Evolutionary conservation across 768 basidiomycete genomes (phyloP), one percentile per base, ranked within the genome.

Genomic region (Boletus pseudopeckii): DNA sequence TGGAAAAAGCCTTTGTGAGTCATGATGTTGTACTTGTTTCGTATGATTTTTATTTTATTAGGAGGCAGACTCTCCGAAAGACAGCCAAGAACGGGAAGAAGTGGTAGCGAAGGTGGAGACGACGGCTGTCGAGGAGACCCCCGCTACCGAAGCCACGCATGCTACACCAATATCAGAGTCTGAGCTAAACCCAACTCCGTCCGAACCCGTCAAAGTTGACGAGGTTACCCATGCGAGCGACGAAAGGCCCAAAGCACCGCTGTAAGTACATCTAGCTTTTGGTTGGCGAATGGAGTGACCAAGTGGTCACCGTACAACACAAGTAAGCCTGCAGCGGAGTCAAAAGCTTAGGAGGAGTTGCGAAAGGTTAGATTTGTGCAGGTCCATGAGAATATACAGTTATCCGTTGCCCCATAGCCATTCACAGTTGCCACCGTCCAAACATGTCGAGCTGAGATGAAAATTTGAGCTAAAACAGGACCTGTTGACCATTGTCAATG

Each of bases 41-140:
- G 36, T 22, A 32, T 37, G 7, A 7, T 34, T 41, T 34, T 57
- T 33, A 61, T 55, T 54, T 49, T 34, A 22, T 24, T 42, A 74
- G 71, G 58, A 59, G 24, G 46, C 55, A 24, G 72, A 72, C 53
- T 64, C 72, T 45, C 68, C 71, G 15, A 71, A 63, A 41, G 61
- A 65, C 20, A 64, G 71, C n/a, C 60, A 68, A 52, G 59, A 52
- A 52, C 55, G 30, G 17, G 69, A 74, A 41, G 65, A 64, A 34
- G 56, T 11, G 20, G 57, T 59, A 34, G 62, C 53, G 11, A 43
- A 47, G 48, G 50, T 18, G 7, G 48, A 55, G 24, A 36, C 7
- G 20, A 32, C 28, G 28, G 9, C 54, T 26, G 39, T 26, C 39
- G 48, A 51, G 32, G 43, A 54, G 15, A 34, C 2, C 17, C 48